Evolutionary conservation across 257 asterid genomes (phyloP).

Genomic region (Jacaranda copaia): DNA sequence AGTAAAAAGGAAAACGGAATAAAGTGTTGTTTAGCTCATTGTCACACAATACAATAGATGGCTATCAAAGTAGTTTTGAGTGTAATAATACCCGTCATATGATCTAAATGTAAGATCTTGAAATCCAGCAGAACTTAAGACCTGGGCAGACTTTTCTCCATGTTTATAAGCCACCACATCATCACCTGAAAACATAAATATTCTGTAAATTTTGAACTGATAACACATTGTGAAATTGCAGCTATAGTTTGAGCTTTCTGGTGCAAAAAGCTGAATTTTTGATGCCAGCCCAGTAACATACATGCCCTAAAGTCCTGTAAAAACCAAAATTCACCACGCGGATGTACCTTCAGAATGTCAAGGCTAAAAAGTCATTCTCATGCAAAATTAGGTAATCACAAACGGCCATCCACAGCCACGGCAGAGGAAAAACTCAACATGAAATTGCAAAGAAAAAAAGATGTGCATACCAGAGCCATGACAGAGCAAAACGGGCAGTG

Average conservation of each 20-base stretch:
- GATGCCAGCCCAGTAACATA: too few relatives aligned
- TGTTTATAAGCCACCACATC: conserved; percentile 77
- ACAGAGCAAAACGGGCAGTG: conserved; percentile 74
- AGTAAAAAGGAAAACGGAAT: not conserved
- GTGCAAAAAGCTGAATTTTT: too few relatives aligned
- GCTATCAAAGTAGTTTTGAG: not conserved
- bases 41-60: not conserved
- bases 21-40: not conserved
- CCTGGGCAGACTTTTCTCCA: conserved; percentile 70
- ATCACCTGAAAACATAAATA: conserved; percentile 65
- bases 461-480: conserved; percentile 75
- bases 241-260: too few relatives aligned
- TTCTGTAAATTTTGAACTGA: not conserved
- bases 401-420: not conserved
- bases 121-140: conserved; percentile 61
- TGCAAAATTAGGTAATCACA: not conserved
- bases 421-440: not conserved
- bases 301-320: not conserved
- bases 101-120: conserved; percentile 61
- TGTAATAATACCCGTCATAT: conserved; percentile 56
- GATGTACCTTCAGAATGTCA: not conserved
- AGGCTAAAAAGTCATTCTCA: not conserved
- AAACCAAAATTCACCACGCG: not conserved
- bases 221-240: not conserved
- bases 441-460: not conserved